phyloP scores from a whole-genome alignment of 2,329 filamentous ascomycete species.

The Diaporthe ampelina region DNA sequence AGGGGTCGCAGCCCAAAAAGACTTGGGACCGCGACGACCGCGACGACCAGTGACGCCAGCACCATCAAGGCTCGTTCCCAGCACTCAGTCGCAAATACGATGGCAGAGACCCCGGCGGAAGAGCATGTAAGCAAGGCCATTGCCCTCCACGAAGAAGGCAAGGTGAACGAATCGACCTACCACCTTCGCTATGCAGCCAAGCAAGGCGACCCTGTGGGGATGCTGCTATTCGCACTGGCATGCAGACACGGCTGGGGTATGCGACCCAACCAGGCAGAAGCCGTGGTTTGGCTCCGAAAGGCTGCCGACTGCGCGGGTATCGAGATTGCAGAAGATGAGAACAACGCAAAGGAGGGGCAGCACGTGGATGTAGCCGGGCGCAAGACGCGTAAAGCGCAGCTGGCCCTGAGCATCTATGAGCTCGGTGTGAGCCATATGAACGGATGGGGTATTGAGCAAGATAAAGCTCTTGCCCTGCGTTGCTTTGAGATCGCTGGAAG shows the following conservation, averaged over 20 bases:
- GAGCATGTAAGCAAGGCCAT: slow-evolving; percentile 94
- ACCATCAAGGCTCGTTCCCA: slow-evolving; percentile 63
- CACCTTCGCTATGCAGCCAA: slow-evolving; percentile 91
- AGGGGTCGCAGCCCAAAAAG: slow-evolving; percentile 53
- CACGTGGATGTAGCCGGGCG: slow-evolving; percentile 76
- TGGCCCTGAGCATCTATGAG: slow-evolving; percentile 96
- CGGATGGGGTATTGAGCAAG: slow-evolving; percentile 96
- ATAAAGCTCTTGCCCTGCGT: slow-evolving; percentile 86
- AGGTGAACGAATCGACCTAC: slow-evolving; percentile 94
- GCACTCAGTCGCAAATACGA: slow-evolving; percentile 62
- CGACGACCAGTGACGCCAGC: slow-evolving; percentile 66
- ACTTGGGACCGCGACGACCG: slow-evolving; percentile 59
- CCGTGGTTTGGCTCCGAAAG: slow-evolving; percentile 91
- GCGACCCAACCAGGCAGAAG: slow-evolving; percentile 90
- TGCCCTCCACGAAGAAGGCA: slow-evolving; percentile 87
- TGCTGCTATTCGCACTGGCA: slow-evolving; percentile 95
- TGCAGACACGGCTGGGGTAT: slow-evolving; percentile 99
- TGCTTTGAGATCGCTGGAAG: slow-evolving; percentile 97
- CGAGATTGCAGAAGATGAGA: slow-evolving; percentile 87
- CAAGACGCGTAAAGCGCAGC: slow-evolving; percentile 90
- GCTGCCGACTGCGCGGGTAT: slow-evolving; percentile 87
- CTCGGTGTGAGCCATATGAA: slow-evolving; percentile 97
- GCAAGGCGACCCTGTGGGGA: slow-evolving; percentile 89
- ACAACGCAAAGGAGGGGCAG: slow-evolving; percentile 73
- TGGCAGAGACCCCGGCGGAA: slow-evolving; percentile 82